Evolutionary conservation across 805 yeast genomes (phyloP).

Genomic region (Millerago galiae): DNA sequence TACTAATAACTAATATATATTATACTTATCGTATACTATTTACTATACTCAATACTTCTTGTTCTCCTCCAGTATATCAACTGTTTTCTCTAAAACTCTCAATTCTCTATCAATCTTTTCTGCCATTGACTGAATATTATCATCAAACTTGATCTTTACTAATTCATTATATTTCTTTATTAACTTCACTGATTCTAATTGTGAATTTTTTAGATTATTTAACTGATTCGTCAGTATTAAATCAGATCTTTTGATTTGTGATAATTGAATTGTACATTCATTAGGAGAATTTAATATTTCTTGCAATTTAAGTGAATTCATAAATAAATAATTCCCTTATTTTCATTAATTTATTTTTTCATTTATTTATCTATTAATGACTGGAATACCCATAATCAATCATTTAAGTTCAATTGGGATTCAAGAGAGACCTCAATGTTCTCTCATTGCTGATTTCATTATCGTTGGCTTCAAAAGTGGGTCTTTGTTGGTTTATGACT

Average conservation of each 20-base stretch:
- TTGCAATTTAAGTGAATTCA: neutral
- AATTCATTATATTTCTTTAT: slow-evolving; percentile 8
- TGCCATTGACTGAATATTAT: slow-evolving; percentile 43
- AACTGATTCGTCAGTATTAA: slow-evolving; percentile 18
- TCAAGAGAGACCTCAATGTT: neutral
- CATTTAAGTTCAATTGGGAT: neutral
- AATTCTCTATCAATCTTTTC: slow-evolving; percentile 69
- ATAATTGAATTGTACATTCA: slow-evolving; percentile 3
- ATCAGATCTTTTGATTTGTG: slow-evolving; percentile 20
- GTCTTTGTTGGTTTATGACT: neutral
- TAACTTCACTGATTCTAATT: slow-evolving; percentile 7
- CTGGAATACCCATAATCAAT: neutral
- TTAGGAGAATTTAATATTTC: slow-evolving; percentile 4
- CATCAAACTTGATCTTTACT: neutral
- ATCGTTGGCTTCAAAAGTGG: neutral
- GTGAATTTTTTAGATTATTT: slow-evolving; percentile 9
- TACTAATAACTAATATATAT: neutral
- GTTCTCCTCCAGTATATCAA: slow-evolving; percentile 30
- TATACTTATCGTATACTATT: no score
- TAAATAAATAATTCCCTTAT: neutral
- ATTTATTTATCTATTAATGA: neutral
- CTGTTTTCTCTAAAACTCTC: slow-evolving; percentile 59
- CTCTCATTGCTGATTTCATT: neutral
- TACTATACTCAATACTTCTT: slow-evolving; percentile 4
- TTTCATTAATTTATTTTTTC: neutral